A percentile compares a stretch with the other conserved stretches of the same genome.
phyloP scores from a whole-genome alignment of 441 rosid genomes.

The Gossypium gossypioides region DNA sequence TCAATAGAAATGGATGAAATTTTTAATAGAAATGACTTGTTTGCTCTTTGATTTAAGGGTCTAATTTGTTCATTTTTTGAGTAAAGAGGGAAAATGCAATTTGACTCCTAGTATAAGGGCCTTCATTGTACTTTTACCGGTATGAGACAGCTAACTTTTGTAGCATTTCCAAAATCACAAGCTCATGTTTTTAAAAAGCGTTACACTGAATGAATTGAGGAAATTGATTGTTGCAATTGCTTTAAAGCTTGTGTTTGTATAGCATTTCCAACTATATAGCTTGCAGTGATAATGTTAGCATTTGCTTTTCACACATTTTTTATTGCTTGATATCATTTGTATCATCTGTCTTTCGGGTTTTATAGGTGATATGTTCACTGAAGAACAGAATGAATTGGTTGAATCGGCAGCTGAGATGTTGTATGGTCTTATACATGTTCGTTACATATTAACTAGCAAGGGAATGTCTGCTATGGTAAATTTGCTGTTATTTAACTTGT shows the following conservation, averaged over 20 bases:
- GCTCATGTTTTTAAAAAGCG: too few species aligned
- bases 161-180: too few species aligned
- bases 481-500: not conserved
- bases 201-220: not conserved
- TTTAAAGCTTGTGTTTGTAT: not conserved
- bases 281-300: not conserved
- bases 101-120: too few species aligned
- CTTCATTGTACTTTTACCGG: not conserved
- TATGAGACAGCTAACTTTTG: not conserved
- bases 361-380: conserved; percentile 83
- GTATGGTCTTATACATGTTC: conserved; percentile 83
- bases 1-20: too few species aligned
- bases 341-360: not conserved
- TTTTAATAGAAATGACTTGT: too few species aligned
- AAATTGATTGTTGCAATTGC: not conserved
- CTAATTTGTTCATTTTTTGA: too few species aligned
- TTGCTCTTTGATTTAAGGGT: too few species aligned
- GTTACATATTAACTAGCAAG: conserved; percentile 81
- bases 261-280: not conserved
- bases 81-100: too few species aligned
- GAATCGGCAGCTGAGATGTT: conserved; percentile 96
- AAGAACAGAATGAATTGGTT: conserved; percentile 91
- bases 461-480: conserved; percentile 91
- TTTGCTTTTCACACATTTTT: not conserved
- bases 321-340: not conserved